A percentile compares a stretch with the other conserved stretches of the same genome.
phyloP scores from a whole-genome alignment of 1,284 basidiomycete species.

The Xerocomus minutiporus region DNA sequence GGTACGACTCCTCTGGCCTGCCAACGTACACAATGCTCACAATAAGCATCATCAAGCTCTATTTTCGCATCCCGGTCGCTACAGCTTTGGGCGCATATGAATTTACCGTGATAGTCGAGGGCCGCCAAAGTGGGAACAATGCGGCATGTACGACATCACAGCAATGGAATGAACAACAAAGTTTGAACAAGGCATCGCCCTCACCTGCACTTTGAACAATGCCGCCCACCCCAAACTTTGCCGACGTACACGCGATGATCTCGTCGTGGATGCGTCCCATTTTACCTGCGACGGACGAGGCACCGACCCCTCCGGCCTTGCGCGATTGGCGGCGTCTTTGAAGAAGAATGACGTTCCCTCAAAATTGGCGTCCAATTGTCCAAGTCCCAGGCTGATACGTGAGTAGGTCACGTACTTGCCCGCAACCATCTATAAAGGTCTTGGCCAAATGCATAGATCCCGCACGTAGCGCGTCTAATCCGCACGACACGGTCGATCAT shows the following conservation, averaged over 20 bases:
- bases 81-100: constrained; percentile 24
- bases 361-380: constrained; percentile 15
- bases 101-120: constrained; percentile 9
- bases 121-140: constrained; percentile 5
- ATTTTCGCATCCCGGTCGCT: constrained; percentile 14
- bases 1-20: not conserved
- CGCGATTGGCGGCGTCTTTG: constrained; percentile 36
- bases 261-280: not conserved
- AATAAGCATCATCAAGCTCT: not conserved
- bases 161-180: not conserved
- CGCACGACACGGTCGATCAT: not conserved
- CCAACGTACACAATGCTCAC: no score
- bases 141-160: not conserved
- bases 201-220: constrained; percentile 36
- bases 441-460: no score
- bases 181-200: not conserved
- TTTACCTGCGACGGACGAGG: constrained; percentile 25
- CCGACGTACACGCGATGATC: constrained; percentile 30
- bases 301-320: constrained; percentile 39
- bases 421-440: not conserved
- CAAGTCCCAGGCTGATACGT: not conserved
- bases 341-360: constrained; percentile 28
- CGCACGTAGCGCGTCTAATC: not conserved
- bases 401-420: not conserved
- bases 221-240: constrained; percentile 42